phyloP scores from a whole-genome alignment of 306 rosid genomes.

The Citrullus amarus region DNA sequence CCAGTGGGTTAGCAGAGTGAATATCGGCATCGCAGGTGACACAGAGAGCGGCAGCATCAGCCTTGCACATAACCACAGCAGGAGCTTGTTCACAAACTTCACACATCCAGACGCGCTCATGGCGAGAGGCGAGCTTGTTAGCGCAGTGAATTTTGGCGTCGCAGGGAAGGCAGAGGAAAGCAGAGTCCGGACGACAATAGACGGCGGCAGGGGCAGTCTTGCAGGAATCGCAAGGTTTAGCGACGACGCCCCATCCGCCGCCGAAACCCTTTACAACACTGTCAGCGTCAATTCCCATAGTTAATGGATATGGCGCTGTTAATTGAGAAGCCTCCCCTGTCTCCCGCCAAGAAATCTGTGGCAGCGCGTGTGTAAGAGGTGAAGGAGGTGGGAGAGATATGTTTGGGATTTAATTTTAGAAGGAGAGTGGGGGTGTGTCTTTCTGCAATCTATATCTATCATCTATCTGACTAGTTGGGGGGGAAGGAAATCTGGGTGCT shows the following conservation, averaged over 20 bases:
- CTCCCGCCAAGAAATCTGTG: background rate
- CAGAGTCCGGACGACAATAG: constrained; percentile 63
- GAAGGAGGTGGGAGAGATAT: background rate
- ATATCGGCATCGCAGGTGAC: constrained; percentile 82
- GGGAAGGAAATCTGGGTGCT: constrained; percentile 1
- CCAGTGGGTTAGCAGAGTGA: constrained; percentile 88
- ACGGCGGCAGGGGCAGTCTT: constrained; percentile 38
- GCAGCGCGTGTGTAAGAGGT: background rate
- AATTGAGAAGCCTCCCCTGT: background rate
- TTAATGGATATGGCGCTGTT: background rate
- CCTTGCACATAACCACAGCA: constrained; percentile 83
- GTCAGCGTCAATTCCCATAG: constrained; percentile 46
- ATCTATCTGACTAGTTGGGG: background rate
- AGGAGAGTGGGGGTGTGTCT: background rate
- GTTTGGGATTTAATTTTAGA: background rate
- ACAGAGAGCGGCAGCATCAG: constrained; percentile 90
- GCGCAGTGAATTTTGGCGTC: constrained; percentile 61
- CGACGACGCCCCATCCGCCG: constrained; percentile 31
- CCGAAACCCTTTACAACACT: constrained; percentile 23
- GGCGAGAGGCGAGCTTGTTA: constrained; percentile 50
- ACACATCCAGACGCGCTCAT: constrained; percentile 89
- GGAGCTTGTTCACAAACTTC: constrained; percentile 97
- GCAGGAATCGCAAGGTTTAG: constrained; percentile 75
- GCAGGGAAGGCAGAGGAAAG: constrained; percentile 68
- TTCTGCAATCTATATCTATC: constrained; percentile 8